A percentile compares a stretch with the other conserved stretches of the same genome.
Evolutionary conservation across 352 stramenopile genomes (phyloP).

Genomic region (Phytophthora melonis): DNA sequence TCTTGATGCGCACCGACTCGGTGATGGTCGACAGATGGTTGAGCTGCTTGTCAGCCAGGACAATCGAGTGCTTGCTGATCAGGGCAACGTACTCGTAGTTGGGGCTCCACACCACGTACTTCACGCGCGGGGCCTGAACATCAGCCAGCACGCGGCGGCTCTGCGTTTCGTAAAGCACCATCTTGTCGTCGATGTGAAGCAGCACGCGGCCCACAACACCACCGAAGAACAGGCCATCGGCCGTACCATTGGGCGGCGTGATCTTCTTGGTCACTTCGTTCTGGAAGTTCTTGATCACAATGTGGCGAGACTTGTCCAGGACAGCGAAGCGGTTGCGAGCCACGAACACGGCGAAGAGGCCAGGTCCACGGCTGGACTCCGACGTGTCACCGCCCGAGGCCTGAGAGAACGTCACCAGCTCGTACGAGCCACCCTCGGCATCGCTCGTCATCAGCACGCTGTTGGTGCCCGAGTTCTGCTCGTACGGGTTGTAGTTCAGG

Average conservation of each 20-base stretch:
- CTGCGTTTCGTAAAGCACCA: slow-evolving; percentile 99
- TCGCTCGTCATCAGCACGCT: slow-evolving; percentile 96
- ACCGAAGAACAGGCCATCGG: slow-evolving; percentile 97
- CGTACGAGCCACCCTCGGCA: slow-evolving; percentile 97
- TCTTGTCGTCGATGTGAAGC: slow-evolving; percentile 96
- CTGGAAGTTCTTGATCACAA: slow-evolving; percentile 99
- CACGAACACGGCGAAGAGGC: slow-evolving; percentile 97
- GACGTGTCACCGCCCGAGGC: slow-evolving; percentile 80
- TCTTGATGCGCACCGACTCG: slow-evolving; percentile 98
- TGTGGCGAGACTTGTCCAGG: slow-evolving; percentile 96
- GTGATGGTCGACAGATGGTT: slow-evolving; percentile 97
- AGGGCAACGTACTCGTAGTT: slow-evolving; percentile 98
- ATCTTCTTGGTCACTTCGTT: slow-evolving; percentile 99
- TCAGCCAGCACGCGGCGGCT: slow-evolving; percentile 96
- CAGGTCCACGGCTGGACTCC: slow-evolving; percentile 95
- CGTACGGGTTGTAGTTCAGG: slow-evolving; percentile 97
- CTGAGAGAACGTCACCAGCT: slow-evolving; percentile 96
- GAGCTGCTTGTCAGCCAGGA: slow-evolving; percentile 98
- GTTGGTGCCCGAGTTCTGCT: slow-evolving; percentile 85
- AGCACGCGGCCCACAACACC: slow-evolving; percentile 98
- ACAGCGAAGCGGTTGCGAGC: slow-evolving; percentile 98
- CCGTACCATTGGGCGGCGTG: slow-evolving; percentile 94
- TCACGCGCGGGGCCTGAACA: slow-evolving; percentile 96
- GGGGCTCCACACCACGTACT: slow-evolving; percentile 98
- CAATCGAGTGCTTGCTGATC: slow-evolving; percentile 97